Percentiles rank a stretch among this genome's conserved stretches.
Evolutionary conservation across 2,329 filamentous ascomycete genomes (phyloP).

Genomic region (Balansia obtecta): DNA sequence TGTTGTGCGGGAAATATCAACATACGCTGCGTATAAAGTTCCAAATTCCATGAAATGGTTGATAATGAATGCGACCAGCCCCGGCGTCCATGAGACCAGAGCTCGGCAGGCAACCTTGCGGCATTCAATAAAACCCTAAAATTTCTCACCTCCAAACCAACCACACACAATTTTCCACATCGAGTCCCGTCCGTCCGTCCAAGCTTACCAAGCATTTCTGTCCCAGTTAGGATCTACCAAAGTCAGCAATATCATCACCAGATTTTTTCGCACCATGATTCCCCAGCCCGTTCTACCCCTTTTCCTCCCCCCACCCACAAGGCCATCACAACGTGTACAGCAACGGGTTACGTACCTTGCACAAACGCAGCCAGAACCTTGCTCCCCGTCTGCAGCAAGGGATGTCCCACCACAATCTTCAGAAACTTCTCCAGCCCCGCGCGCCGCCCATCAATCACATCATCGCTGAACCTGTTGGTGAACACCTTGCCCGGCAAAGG

Average conservation of each 20-base stretch:
- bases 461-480: constrained; percentile 94
- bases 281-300: background rate
- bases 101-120: no score
- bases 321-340: background rate
- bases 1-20: background rate
- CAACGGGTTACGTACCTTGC: constrained; percentile 51
- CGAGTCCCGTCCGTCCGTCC: background rate
- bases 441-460: constrained; percentile 89
- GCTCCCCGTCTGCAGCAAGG: constrained; percentile 90
- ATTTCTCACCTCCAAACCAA: no score
- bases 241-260: background rate
- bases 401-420: constrained; percentile 95
- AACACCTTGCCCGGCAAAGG: constrained; percentile 95
- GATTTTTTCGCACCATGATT: background rate
- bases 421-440: constrained; percentile 90
- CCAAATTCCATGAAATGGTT: background rate
- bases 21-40: background rate
- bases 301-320: no score
- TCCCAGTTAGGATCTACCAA: constrained; percentile 76
- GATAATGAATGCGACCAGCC: no score
- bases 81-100: no score
- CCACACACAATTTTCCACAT: background rate
- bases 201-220: constrained; percentile 66
- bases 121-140: background rate
- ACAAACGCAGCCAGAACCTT: constrained; percentile 95